A percentile compares a stretch with the other conserved stretches of the same genome.
Evolutionary conservation across 495 filamentous ascomycete genomes (phyloP).

Genomic region (Friedmanniomyces simplex): DNA sequence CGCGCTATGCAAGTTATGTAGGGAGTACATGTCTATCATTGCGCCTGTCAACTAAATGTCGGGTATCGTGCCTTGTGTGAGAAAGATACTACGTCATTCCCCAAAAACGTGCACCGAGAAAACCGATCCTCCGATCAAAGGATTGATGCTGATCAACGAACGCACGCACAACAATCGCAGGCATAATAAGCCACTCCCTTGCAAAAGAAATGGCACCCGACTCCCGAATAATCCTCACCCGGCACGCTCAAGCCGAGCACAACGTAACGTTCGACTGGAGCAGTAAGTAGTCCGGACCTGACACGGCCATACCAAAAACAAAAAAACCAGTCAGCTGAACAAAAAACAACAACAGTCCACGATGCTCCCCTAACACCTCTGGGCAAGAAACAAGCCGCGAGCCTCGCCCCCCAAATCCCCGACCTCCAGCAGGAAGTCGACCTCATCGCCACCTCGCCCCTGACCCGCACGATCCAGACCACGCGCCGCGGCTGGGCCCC

Average conservation of each 20-base stretch:
- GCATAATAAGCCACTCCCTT: background rate
- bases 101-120: no score
- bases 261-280: slow-evolving; percentile 17
- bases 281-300: no score
- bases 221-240: slow-evolving; percentile 13
- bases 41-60: no score
- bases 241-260: slow-evolving; percentile 19
- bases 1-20: no score
- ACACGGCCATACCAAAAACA: background rate
- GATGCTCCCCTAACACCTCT: slow-evolving; percentile 18
- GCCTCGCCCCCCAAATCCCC: slow-evolving; percentile 6
- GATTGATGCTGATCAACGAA: no score
- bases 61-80: no score
- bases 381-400: slow-evolving; percentile 15
- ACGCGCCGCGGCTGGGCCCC: slow-evolving; percentile 13
- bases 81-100: no score
- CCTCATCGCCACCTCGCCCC: slow-evolving; percentile 17
- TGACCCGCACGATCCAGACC: slow-evolving; percentile 15
- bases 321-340: background rate
- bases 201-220: slow-evolving; percentile 9
- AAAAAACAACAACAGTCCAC: slow-evolving; percentile 2
- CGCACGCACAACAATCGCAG: background rate
- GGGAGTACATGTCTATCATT: no score
- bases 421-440: slow-evolving; percentile 5
- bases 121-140: no score